Conservation (phyloP, 805 yeast species). For the Zygoascus bituminiphila region DNA sequence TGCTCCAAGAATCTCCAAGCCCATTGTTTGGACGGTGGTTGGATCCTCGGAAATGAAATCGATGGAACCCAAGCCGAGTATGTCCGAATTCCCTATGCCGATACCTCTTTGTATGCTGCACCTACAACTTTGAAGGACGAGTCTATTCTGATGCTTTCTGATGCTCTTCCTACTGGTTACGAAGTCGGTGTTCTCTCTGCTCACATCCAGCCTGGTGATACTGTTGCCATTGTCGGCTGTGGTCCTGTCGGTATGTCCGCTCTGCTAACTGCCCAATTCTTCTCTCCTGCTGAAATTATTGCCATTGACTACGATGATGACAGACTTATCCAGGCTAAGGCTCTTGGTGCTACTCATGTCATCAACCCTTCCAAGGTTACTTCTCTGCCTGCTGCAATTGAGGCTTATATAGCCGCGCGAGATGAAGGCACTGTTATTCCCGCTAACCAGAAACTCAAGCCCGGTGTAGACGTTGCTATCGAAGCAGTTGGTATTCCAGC, state of each 20-base stretch:
- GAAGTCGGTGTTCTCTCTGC: conserved; percentile 73
- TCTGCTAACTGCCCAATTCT: conserved; percentile 67
- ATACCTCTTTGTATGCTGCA: conserved; percentile 65
- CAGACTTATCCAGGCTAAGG: conserved; percentile 58
- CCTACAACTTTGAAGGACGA: conserved; percentile 73
- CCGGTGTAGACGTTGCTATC: conserved; percentile 61
- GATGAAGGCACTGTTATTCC: conserved; percentile 32
- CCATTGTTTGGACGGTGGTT: conserved; percentile 73
- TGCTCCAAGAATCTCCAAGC: conserved; percentile 69
- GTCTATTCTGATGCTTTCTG: conserved; percentile 82
- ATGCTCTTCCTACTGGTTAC: conserved; percentile 62
- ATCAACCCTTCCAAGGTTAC: conserved; percentile 61
- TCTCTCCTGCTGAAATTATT: conserved; percentile 51
- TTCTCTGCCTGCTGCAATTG: conserved; percentile 32
- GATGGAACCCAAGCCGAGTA: conserved; percentile 71
- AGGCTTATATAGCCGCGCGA: conserved; percentile 26
- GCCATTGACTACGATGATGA: conserved; percentile 63
- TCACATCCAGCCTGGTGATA: conserved; percentile 50
- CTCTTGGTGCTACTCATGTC: conserved; percentile 93
- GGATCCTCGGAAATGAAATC: conserved; percentile 48
- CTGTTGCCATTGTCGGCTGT: conserved; percentile 42
- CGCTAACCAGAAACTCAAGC: conserved; percentile 49
- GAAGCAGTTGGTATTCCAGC: conserved; percentile 79
- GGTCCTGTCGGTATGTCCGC: conserved; percentile 63
- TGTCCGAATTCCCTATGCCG: conserved; percentile 74